These are phyloP conservation scores for Stemphylium beticola DNA, from an alignment of 2,329 filamentous ascomycete genomes.

Conservation along the genomic window DNA sequence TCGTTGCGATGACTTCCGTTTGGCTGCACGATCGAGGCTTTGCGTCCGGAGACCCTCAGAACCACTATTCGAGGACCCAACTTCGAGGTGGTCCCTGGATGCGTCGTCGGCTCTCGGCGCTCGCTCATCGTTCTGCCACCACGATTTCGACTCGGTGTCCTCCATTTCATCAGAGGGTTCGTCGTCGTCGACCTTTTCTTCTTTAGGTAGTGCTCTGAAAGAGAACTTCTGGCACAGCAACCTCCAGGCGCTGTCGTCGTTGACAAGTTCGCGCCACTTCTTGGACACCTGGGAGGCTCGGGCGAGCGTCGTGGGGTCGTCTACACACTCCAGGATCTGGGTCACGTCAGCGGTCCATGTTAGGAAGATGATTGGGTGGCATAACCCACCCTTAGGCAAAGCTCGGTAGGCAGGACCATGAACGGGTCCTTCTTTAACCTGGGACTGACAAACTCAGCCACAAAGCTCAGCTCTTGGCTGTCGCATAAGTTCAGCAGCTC, in stretches of 20 bases:
- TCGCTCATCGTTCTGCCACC: constrained; percentile 36
- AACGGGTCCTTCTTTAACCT: constrained; percentile 96
- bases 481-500: constrained; percentile 94
- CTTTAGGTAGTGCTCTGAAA: constrained; percentile 68
- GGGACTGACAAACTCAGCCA: constrained; percentile 94
- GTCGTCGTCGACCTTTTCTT: constrained; percentile 41
- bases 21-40: constrained; percentile 62
- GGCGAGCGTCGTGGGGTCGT: constrained; percentile 92
- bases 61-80: constrained; percentile 51
- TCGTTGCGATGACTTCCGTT: constrained; percentile 38
- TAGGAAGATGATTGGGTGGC: neutral
- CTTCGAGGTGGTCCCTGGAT: constrained; percentile 36
- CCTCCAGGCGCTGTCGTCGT: constrained; percentile 98
- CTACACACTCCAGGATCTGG: constrained; percentile 95
- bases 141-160: constrained; percentile 30
- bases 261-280: constrained; percentile 90
- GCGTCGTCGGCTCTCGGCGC: constrained; percentile 36
- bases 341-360: constrained; percentile 18
- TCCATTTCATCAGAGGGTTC: constrained; percentile 38
- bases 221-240: constrained; percentile 95
- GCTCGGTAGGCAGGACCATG: constrained; percentile 85
- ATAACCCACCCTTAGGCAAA: constrained; percentile 79
- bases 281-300: constrained; percentile 95
- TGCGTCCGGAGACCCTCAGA: constrained; percentile 57
- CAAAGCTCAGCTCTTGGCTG: constrained; percentile 92